Evolutionary conservation across 495 filamentous ascomycete genomes (phyloP), one percentile per base, ranked within the genome.

Genomic region (Talaromyces thailandensis): DNA sequence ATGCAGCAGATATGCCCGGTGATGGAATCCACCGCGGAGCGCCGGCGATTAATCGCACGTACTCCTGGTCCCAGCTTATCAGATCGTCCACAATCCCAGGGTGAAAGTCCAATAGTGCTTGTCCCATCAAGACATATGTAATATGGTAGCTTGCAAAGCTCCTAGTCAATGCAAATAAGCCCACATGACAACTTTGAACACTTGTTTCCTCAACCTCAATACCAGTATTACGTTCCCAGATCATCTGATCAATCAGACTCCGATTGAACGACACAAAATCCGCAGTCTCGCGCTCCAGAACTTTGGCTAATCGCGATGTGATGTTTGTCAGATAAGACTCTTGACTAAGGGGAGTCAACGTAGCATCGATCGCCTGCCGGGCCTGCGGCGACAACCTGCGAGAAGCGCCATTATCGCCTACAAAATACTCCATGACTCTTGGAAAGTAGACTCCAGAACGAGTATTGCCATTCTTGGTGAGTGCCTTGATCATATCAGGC

Each of bases 231-330:
- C 83, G 80, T 68, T 89, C 86, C 86, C 86, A 88, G 0, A 70
- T 71, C 60, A 74, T 74, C 64, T 87, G 81, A 64, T 90, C 86
- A 26, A 88, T 81, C 5, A 79, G 67, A 52, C 83, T 84, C n/a
- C 74, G 71, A 37, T 72, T 77, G 64, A 86, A 87, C 6, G 80
- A 82, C 26, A 88, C 81, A 31, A 89, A 63, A 58, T 82, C 79
- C 0, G 64, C 77, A 64, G 61, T 79, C 61, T 69, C 77, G 59
- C 62, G 70, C 60, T 74, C 62, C 3, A 86, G 65, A 18, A 71
- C 63, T 0, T 62, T 62, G n/a, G 72, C 66, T 8, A 76, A 75
- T 2, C 64, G 32, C 2, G 65, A 57, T 4, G 79, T 72, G 16
- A 78, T 66, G 16, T 79, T 71, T 21, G 70, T 69, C 1, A 83